Base-by-base conservation (phyloP, 2,329 filamentous ascomycete genomes). In the Alternaria dauci region DNA sequence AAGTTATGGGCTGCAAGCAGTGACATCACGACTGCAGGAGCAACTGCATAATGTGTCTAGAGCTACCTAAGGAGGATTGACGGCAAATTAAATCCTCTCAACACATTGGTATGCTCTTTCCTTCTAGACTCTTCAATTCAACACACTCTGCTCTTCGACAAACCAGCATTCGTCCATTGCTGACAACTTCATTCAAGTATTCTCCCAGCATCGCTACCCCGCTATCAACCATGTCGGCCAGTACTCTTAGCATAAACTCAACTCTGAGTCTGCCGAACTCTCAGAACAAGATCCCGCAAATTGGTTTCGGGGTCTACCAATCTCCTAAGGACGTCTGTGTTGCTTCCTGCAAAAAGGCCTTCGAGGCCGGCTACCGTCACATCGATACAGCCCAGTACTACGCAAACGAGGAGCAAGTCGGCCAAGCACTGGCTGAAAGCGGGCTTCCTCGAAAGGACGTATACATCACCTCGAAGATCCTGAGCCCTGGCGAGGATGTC, bases 241-340 rank as follows among this genome's bases (percentile, higher is more conserved):
- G 38, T 8, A 59, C 55, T 30, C 67, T 83, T 62, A 76, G 77
- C 57, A 77, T 87, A 60, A 78, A 80, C 23, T 83, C 85, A 61
- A 78, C 79, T 23, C 73, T 87, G 39, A 75, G 83, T 42, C 81
- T 88, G 39, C 79, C 81, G 32, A 84, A 85, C 58, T 83, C 82
- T 52, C 68, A 75, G 34, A 76, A 83, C 65, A 79, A 79, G 55
- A 89, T 92, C 18, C 90, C 91, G 25, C 83, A 83, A 28, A 83
- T 93, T 9, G 90, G 90, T 12, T 91, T 92, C 70, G 90, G 90
- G 51, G 89, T 92, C 61, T 93, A 90, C 78, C 85, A 84, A 61
- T 87, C 88, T 6, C 82, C 82, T 3, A 74, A 81, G 38, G 73
- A 83, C 42, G 80, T 82, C 62, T 91, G 88, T 75, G 80, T 84